Evolutionary conservation across 2,329 filamentous ascomycete species (phyloP).

Genomic region (Pyrenochaeta sp.): DNA sequence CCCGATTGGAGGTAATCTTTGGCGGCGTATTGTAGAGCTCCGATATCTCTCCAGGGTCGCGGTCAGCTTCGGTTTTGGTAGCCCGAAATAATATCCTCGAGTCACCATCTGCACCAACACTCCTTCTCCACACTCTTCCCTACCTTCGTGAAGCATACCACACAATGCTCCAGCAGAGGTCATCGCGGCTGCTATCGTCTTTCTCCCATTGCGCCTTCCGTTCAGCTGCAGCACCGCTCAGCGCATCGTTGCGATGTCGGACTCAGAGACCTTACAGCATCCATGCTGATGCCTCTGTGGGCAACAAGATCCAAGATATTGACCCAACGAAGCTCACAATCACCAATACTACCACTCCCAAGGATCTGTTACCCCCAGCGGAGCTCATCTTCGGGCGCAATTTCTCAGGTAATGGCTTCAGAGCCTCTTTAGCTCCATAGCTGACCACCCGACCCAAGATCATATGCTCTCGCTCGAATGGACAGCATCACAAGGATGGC

Average conservation of each 20-base stretch:
- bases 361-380: slow-evolving; percentile 75
- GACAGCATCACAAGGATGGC: slow-evolving; percentile 86
- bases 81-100: slow-evolving; percentile 30
- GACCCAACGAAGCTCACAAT: slow-evolving; percentile 80
- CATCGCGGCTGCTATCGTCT: slow-evolving; percentile 45
- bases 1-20: slow-evolving; percentile 28
- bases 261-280: slow-evolving; percentile 58
- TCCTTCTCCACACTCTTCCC: slow-evolving; percentile 18
- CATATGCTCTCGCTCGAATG: slow-evolving; percentile 98
- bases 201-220: slow-evolving; percentile 38
- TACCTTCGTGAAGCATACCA: slow-evolving; percentile 13
- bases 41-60: slow-evolving; percentile 17
- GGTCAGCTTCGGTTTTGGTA: slow-evolving; percentile 39
- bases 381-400: slow-evolving; percentile 88
- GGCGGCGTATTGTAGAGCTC: slow-evolving; percentile 18
- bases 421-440: slow-evolving; percentile 8
- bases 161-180: slow-evolving; percentile 50
- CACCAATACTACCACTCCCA: slow-evolving; percentile 78
- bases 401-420: slow-evolving; percentile 76
- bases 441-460: slow-evolving; percentile 64
- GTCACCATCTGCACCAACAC: slow-evolving; percentile 16
- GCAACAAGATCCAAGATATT: slow-evolving; percentile 69
- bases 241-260: slow-evolving; percentile 56
- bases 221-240: slow-evolving; percentile 44
- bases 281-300: slow-evolving; percentile 56